Evolutionary conservation across 768 basidiomycete species (phyloP).

Genomic region (Kondoa malvinella): DNA sequence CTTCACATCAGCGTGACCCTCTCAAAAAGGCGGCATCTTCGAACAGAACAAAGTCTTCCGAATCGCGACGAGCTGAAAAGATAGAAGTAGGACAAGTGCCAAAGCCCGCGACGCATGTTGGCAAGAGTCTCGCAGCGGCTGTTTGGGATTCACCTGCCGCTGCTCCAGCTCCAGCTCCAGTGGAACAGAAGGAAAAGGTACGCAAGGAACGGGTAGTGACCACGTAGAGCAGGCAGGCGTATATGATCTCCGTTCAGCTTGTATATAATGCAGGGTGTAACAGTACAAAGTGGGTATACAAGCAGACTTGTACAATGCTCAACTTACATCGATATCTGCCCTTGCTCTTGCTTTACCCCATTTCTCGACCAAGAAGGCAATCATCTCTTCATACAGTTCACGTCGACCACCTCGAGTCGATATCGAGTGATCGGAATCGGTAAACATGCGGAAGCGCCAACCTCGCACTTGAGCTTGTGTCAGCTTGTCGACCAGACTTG

Average conservation of each 20-base stretch:
- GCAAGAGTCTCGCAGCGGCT: background rate
- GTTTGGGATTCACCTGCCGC: background rate
- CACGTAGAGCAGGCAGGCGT: background rate
- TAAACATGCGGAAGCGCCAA: constrained; percentile 79
- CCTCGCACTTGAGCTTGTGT: constrained; percentile 55
- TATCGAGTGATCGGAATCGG: constrained; percentile 85
- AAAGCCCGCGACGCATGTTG: background rate
- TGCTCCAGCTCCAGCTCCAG: too few relatives aligned
- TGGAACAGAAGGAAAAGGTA: background rate
- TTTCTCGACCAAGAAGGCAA: constrained; percentile 66
- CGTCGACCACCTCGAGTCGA: constrained; percentile 53
- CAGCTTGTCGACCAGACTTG: constrained; percentile 82
- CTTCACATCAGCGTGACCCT: background rate
- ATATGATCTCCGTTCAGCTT: too few relatives aligned
- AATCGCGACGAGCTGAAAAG: background rate
- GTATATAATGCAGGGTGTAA: too few relatives aligned
- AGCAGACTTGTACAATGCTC: too few relatives aligned
- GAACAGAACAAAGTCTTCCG: background rate
- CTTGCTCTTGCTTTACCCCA: constrained; percentile 45
- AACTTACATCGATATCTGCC: background rate
- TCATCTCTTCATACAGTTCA: constrained; percentile 77
- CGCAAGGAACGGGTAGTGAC: background rate
- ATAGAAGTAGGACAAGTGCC: too few relatives aligned
- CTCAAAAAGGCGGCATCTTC: background rate
- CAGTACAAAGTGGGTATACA: too few relatives aligned